Evolutionary conservation across 495 filamentous ascomycete species (phyloP).

Genomic region (Xylaria grammica): DNA sequence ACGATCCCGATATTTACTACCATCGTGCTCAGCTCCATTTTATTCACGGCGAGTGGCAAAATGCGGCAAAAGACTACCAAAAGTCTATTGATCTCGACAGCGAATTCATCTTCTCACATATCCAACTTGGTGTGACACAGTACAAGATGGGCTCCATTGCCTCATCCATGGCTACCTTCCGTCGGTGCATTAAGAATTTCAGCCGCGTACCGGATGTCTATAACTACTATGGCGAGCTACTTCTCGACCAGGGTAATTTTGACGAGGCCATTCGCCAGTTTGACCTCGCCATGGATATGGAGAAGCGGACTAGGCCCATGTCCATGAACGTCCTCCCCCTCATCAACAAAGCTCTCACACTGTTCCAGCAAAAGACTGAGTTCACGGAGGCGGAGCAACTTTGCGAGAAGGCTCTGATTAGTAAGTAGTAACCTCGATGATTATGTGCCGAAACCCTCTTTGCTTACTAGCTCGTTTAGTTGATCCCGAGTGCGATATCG

Average conservation of each 20-base stretch:
- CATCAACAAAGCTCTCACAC: slow-evolving; percentile 96
- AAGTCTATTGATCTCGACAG: slow-evolving; percentile 97
- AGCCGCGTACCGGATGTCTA: slow-evolving; percentile 96
- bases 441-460: not conserved
- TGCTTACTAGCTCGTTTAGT: slow-evolving; percentile 61
- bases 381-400: slow-evolving; percentile 93
- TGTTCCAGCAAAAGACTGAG: slow-evolving; percentile 98
- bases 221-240: slow-evolving; percentile 99
- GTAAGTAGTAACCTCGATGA: slow-evolving; percentile 61
- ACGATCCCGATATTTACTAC: slow-evolving; percentile 98
- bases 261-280: slow-evolving; percentile 98
- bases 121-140: slow-evolving; percentile 98
- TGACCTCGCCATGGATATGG: slow-evolving; percentile 96
- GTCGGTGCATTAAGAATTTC: slow-evolving; percentile 97
- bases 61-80: slow-evolving; percentile 97
- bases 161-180: slow-evolving; percentile 97
- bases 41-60: slow-evolving; percentile 89
- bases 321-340: slow-evolving; percentile 96
- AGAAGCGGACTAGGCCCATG: slow-evolving; percentile 88
- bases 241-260: slow-evolving; percentile 95
- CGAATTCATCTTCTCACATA: slow-evolving; percentile 98
- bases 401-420: slow-evolving; percentile 95
- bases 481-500: slow-evolving; percentile 98
- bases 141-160: slow-evolving; percentile 99
- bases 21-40: slow-evolving; percentile 99